A percentile compares a stretch with the other conserved stretches of the same genome.
Evolutionary conservation across 768 basidiomycete genomes (phyloP).

Genomic region (Stropharia rugosoannulata): DNA sequence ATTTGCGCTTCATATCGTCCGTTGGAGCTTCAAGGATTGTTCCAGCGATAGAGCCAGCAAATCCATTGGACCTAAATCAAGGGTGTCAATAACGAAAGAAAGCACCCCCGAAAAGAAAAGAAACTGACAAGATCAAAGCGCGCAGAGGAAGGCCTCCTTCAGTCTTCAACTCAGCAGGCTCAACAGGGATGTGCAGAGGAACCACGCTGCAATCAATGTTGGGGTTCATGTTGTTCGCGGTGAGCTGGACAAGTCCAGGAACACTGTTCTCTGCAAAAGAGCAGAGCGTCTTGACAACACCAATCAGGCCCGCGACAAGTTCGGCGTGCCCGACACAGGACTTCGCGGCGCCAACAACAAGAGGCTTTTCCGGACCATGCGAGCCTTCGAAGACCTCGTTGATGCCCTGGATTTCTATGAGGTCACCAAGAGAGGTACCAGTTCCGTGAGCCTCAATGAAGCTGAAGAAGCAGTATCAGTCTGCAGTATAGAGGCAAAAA

Average conservation of each 20-base stretch:
- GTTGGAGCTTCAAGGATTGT: constrained; percentile 29
- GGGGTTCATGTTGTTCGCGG: constrained; percentile 29
- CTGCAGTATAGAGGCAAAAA: not conserved
- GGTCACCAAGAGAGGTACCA: constrained; percentile 33
- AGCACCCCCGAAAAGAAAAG: not conserved
- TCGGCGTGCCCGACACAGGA: constrained; percentile 35
- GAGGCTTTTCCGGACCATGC: constrained; percentile 26
- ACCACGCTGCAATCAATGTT: constrained; percentile 28
- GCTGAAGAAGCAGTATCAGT: constrained; percentile 14
- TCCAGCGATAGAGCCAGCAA: constrained; percentile 34
- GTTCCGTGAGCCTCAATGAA: constrained; percentile 37
- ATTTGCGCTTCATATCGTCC: constrained; percentile 13
- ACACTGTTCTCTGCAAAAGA: constrained; percentile 25
- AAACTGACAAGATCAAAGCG: constrained; percentile 28
- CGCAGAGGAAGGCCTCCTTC: constrained; percentile 18
- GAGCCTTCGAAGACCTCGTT: constrained; percentile 32
- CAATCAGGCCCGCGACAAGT: constrained; percentile 29
- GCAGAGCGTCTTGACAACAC: constrained; percentile 28
- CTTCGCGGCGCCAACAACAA: constrained; percentile 33
- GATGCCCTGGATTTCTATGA: constrained; percentile 35
- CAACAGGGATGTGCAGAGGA: constrained; percentile 28
- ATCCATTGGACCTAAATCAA: constrained; percentile 30
- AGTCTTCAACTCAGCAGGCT: constrained; percentile 17
- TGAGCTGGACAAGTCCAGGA: constrained; percentile 31
- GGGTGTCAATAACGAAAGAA: constrained; percentile 2